These are phyloP conservation scores for Carex scoparia DNA, from an alignment of 176 grass and related monocot genomes.

Conservation along the genomic window DNA sequence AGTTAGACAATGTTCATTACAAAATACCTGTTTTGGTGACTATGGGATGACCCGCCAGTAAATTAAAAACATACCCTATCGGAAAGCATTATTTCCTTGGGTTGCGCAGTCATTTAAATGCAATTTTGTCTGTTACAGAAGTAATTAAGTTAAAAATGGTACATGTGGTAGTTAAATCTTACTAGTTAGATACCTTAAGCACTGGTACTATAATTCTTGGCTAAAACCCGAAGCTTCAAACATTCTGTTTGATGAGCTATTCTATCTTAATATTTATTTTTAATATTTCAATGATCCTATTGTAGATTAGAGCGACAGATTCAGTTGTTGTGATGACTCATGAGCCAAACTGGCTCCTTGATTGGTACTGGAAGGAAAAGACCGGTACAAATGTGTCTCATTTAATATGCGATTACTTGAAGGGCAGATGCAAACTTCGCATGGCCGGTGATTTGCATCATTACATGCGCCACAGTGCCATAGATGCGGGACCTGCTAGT, in stretches of 20 bases:
- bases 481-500: slow-evolving; percentile 45
- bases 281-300: slow-evolving; percentile 43
- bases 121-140: background rate
- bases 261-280: slow-evolving; percentile 20
- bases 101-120: background rate
- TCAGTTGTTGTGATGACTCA: slow-evolving; percentile 82
- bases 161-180: background rate
- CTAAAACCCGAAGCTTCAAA: background rate
- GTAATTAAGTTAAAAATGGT: background rate
- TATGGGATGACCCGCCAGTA: background rate
- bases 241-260: background rate
- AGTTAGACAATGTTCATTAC: background rate
- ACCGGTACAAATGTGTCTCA: slow-evolving; percentile 80
- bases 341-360: slow-evolving; percentile 93
- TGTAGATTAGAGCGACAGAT: slow-evolving; percentile 79
- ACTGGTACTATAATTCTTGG: background rate
- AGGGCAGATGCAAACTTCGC: slow-evolving; percentile 86
- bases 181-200: background rate
- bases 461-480: slow-evolving; percentile 88
- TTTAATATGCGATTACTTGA: slow-evolving; percentile 77
- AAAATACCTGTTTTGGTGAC: slow-evolving; percentile 1
- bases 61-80: background rate
- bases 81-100: background rate
- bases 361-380: slow-evolving; percentile 92
- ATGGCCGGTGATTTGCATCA: slow-evolving; percentile 92